Base-by-base conservation (phyloP, 2,329 filamentous ascomycete genomes). In the Cryphonectria nitschkei region DNA sequence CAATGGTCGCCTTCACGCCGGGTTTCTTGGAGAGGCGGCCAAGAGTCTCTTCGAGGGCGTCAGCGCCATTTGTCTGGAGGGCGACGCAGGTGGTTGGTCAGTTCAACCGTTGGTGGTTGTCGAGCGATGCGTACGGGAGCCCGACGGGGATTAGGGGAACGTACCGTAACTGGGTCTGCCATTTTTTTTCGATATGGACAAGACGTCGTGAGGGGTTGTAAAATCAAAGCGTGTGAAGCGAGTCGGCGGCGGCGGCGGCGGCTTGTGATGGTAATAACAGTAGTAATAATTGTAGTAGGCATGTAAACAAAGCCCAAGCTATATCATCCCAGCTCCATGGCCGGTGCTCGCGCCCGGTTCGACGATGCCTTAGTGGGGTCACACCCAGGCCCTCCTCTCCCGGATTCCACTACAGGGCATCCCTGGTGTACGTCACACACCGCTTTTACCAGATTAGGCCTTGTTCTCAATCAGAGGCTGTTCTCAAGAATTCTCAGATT, bases 1-100 rank as follows among this genome's bases (percentile, higher is more conserved):
- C 88, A 65, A 96, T 86, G 69, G 92, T 92, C 75, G 91, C 92
- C 79, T 92, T 92, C 67, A 96, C 93, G 72, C 92, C 92, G 41
- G 92, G 87, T 77, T 95, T 95, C 78, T 92, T 91, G 56, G 91
- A 89, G 61, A 96, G 85, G 26, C 92, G 90, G 63, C 87, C 88
- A 72, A 95, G 87, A 73, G 88, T 82, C 83, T 89, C 87, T 67
- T 89, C 87, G 72, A 93, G 86, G 58, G 87, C 88, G 75, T 92
- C 90, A 72, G 88, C 84, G 73, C 83, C 83, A 75, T 82, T 83
- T 68, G 79, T 75, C 80, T 84, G 75, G 74, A 75, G 68, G 64
- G 64, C 64, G 32, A 9, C 26, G 26, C n/a, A 29, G 29, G n/a
- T 5, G 13, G 39, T 29, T 50, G 3, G 61, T 64, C 37, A 64